Evolutionary conservation across 2,329 filamentous ascomycete species (phyloP).

Genomic region (Kalmusia sp.): DNA sequence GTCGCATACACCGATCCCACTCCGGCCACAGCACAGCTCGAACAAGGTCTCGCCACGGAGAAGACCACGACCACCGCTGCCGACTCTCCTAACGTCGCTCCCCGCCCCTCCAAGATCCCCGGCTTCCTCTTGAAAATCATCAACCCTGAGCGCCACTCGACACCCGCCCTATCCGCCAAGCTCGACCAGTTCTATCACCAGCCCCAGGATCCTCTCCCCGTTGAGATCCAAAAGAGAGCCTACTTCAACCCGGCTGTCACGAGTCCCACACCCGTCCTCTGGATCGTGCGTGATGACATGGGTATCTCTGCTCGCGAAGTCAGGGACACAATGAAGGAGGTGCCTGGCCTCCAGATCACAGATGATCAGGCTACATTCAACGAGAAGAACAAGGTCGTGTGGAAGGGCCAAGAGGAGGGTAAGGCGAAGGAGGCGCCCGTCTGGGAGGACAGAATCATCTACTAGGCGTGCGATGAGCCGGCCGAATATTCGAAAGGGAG

Average conservation of each 20-base stretch:
- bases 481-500: not conserved
- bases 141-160: constrained; percentile 43
- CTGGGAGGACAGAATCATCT: constrained; percentile 47
- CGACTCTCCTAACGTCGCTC: constrained; percentile 23
- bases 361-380: constrained; percentile 55
- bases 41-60: constrained; percentile 30
- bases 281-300: constrained; percentile 54
- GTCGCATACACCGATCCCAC: constrained; percentile 36
- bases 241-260: constrained; percentile 55
- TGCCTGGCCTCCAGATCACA: constrained; percentile 49
- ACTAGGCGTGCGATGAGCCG: constrained; percentile 24
- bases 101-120: constrained; percentile 32
- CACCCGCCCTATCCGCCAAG: constrained; percentile 33
- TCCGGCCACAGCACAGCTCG: constrained; percentile 26
- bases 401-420: constrained; percentile 48
- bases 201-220: constrained; percentile 38
- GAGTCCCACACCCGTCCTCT: constrained; percentile 51
- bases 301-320: constrained; percentile 54
- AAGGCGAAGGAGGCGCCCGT: constrained; percentile 52
- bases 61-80: constrained; percentile 19
- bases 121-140: constrained; percentile 39
- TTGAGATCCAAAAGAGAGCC: constrained; percentile 49
- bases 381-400: constrained; percentile 53
- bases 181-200: constrained; percentile 43
- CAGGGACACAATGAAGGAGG: constrained; percentile 46